Base-by-base conservation (phyloP, 2,329 filamentous ascomycete genomes). In the Ilyonectria mors-panacis region DNA sequence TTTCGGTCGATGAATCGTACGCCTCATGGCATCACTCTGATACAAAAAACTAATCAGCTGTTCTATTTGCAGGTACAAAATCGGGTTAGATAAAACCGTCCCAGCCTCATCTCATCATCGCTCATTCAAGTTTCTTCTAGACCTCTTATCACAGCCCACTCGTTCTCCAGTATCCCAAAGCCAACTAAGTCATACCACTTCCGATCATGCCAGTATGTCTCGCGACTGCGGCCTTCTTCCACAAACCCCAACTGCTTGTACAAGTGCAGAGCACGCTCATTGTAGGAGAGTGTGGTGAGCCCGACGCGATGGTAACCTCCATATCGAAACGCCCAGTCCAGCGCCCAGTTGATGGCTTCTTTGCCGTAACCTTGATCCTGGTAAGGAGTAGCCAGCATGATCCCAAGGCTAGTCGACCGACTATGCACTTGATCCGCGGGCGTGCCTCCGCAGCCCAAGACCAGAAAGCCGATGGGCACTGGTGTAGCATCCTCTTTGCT, bases 221-320 rank as follows among this genome's bases (percentile, higher is more conserved):
- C 81, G 57, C 84, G 76, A 61, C 74, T 77, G 4, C 81, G 70
- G 0, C 84, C 84, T 67, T 87, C 85, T 2, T 76, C 67, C 48
- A 77, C 77, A 66, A 87, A 87, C 0, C 85, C 85, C 9, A 86
- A 63, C 45, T 77, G 77, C 70, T 81, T 74, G 67, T 87, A 87
- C 72, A 87, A 59, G 19, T 78, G 75, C 10, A 78, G 51, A 0
- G 83, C 85, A 0, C 83, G 78, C 37, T 76, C 73, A 54, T 87
- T 87, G 59, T 79, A 86, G 9, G 72, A 79, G 37, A 83, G 80
- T 0, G 80, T 80, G 4, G 73, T 70, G 7, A 87, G 78, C 12
- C 71, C 74, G 19, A 87, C 80, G 5, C 81, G 75, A 67, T 87
- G 85, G 74, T 85, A 70, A 0, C 81, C 82, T 1, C 79, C 83